phyloP scores from a whole-genome alignment of 2,329 filamentous ascomycete species.

The Emydomyces testavorans region DNA sequence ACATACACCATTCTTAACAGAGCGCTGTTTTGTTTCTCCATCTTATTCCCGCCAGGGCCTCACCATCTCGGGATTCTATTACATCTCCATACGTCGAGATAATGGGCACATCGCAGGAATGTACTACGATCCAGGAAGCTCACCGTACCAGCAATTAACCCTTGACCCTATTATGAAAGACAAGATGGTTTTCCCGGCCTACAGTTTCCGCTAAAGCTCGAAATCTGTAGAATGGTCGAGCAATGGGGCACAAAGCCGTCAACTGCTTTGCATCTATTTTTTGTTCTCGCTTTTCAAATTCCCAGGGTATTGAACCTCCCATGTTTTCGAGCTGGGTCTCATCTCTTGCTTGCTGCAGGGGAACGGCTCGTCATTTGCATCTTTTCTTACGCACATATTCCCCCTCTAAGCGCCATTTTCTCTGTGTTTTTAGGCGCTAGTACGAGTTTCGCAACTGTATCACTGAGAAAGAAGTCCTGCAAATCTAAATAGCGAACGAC shows the following conservation, averaged over 20 bases:
- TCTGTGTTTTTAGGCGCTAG: too few species aligned
- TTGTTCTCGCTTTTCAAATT: too few species aligned
- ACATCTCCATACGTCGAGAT: constrained; percentile 37
- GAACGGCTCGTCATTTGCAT: background rate
- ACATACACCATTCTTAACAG: constrained; percentile 19
- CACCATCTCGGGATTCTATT: constrained; percentile 42
- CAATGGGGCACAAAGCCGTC: too few species aligned
- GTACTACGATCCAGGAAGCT: constrained; percentile 41
- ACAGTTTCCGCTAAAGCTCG: constrained; percentile 30
- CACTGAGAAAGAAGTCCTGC: too few species aligned
- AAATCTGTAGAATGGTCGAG: too few species aligned
- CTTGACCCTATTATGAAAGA: constrained; percentile 30
- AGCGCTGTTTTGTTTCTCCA: constrained; percentile 40
- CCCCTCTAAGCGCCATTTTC: background rate
- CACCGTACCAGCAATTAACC: constrained; percentile 39
- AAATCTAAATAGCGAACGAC: too few species aligned
- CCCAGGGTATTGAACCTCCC: background rate
- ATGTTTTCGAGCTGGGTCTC: too few species aligned
- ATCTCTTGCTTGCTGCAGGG: too few species aligned
- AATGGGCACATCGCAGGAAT: constrained; percentile 39
- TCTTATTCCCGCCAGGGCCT: constrained; percentile 38
- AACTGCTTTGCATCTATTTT: too few species aligned
- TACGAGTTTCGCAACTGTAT: too few species aligned
- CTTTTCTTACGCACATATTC: constrained; percentile 3
- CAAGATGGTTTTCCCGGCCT: constrained; percentile 34